phyloP scores from a whole-genome alignment of 2,329 filamentous ascomycete species.

The Aspergillus neotritici region DNA sequence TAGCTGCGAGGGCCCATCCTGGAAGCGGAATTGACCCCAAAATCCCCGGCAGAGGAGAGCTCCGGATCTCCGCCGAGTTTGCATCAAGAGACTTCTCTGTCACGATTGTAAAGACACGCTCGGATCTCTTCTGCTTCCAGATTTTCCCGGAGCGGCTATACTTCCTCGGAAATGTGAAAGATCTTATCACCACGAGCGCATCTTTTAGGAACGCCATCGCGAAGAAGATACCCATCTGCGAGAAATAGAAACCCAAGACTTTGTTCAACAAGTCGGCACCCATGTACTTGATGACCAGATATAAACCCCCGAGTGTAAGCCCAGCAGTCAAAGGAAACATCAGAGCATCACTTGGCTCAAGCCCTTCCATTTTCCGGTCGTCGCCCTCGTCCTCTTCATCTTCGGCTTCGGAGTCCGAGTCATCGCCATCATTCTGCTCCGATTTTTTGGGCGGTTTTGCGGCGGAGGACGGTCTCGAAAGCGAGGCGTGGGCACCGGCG shows the following conservation, averaged over 20 bases:
- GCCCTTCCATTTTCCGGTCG: conserved; percentile 58
- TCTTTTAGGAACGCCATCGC: conserved; percentile 71
- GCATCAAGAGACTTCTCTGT: conserved; percentile 6
- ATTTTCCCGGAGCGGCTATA: conserved; percentile 52
- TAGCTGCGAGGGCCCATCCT: conserved; percentile 20
- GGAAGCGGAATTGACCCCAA: conserved; percentile 46
- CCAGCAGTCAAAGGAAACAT: conserved; percentile 77
- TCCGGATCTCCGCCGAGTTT: conserved; percentile 19
- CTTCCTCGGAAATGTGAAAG: conserved; percentile 66
- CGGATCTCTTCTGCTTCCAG: conserved; percentile 41
- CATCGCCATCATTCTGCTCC: conserved; percentile 24
- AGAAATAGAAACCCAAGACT: conserved; percentile 78
- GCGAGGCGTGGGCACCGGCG: conserved; percentile 74
- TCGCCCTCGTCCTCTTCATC: conserved; percentile 51
- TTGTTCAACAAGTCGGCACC: conserved; percentile 75
- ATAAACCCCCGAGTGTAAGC: conserved; percentile 65
- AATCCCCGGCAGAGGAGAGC: conserved; percentile 50
- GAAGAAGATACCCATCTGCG: conserved; percentile 70
- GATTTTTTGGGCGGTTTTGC: conserved; percentile 53
- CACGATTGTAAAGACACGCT: conserved; percentile 24
- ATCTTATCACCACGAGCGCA: conserved; percentile 56
- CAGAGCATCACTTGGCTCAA: conserved; percentile 74
- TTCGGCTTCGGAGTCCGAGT: conserved; percentile 37
- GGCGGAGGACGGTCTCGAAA: conserved; percentile 77
- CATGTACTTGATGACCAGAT: conserved; percentile 84